phyloP scores from a whole-genome alignment of 345 rosid genomes.

The Gossypium rotundifolium region DNA sequence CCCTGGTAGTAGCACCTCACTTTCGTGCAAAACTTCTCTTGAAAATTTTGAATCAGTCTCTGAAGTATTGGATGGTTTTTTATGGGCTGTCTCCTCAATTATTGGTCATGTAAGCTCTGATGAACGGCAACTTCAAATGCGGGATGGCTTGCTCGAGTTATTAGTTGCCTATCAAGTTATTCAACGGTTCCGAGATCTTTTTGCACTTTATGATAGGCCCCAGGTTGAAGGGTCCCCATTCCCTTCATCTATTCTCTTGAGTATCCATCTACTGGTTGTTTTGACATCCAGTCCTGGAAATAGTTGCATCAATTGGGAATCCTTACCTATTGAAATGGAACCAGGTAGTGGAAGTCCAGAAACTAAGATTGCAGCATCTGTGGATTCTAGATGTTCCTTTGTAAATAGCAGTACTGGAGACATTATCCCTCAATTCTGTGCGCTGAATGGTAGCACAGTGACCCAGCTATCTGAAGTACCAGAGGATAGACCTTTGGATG shows the following conservation, averaged over 20 bases:
- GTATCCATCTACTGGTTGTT: conserved; percentile 59
- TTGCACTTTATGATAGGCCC: conserved; percentile 76
- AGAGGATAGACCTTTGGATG: conserved; percentile 31
- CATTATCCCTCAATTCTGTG: conserved; percentile 20
- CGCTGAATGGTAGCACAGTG: conserved; percentile 20
- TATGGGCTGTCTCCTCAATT: conserved; percentile 48
- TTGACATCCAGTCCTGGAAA: conserved; percentile 41
- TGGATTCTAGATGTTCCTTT: conserved; percentile 19
- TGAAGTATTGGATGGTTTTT: conserved; percentile 62
- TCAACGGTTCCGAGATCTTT: conserved; percentile 62
- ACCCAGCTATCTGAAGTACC: conserved; percentile 24
- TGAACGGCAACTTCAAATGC: conserved; percentile 56
- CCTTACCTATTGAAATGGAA: conserved; percentile 28
- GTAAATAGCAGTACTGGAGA: conserved; percentile 30
- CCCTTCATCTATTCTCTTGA: conserved; percentile 62
- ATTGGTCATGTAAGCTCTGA: conserved; percentile 55
- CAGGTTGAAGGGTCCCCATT: conserved; percentile 77
- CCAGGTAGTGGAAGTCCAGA: conserved; percentile 23
- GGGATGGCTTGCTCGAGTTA: conserved; percentile 61
- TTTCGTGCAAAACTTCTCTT: neutral
- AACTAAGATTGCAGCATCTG: conserved; percentile 23
- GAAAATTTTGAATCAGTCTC: conserved; percentile 49
- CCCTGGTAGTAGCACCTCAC: conserved; percentile 27
- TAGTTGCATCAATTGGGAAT: conserved; percentile 43
- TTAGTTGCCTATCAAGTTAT: conserved; percentile 66